Conservation (phyloP, 495 filamentous ascomycete species). For the Xylaria nigripes region DNA sequence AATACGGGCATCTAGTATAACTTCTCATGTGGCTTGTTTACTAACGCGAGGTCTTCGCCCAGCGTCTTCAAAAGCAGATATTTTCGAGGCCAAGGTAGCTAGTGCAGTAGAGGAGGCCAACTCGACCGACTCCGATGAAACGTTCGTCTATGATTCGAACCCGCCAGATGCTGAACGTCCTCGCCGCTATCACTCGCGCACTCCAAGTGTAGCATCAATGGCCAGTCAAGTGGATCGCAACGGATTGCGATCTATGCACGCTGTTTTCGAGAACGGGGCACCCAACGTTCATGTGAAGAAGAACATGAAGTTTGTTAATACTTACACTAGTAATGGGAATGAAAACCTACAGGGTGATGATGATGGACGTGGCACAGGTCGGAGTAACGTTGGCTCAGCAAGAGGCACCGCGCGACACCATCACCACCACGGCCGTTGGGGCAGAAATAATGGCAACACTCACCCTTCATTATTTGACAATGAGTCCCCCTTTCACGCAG, state of each 20-base stretch:
- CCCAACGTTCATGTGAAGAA: conserved; percentile 70
- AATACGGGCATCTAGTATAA: conserved; percentile 23
- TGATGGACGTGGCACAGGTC: conserved; percentile 51
- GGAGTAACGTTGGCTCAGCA: conserved; percentile 53
- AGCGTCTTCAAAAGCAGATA: conserved; percentile 94
- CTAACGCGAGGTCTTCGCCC: conserved; percentile 42
- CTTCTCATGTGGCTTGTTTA: conserved; percentile 35
- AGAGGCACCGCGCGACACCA: conserved; percentile 63
- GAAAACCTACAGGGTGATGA: conserved; percentile 55
- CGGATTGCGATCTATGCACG: conserved; percentile 50
- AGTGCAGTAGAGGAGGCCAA: conserved; percentile 87
- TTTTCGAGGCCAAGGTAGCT: conserved; percentile 94
- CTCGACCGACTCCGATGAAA: conserved; percentile 95
- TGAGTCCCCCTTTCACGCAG: conserved; percentile 57
- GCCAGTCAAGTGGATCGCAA: conserved; percentile 68
- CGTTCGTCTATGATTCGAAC: conserved; percentile 98
- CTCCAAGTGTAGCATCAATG: conserved; percentile 90
- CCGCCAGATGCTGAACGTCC: conserved; percentile 80
- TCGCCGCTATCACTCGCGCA: conserved; percentile 82
- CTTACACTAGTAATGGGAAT: conserved; percentile 52
- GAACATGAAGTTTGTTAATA: conserved; percentile 98
- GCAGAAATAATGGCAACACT: conserved; percentile 53
- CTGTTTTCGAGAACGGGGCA: conserved; percentile 54
- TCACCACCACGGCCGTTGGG: conserved; percentile 62
- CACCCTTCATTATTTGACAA: conserved; percentile 69